Base-by-base conservation (phyloP, 139 green algal species). In the Yamagishiella unicocca region DNA sequence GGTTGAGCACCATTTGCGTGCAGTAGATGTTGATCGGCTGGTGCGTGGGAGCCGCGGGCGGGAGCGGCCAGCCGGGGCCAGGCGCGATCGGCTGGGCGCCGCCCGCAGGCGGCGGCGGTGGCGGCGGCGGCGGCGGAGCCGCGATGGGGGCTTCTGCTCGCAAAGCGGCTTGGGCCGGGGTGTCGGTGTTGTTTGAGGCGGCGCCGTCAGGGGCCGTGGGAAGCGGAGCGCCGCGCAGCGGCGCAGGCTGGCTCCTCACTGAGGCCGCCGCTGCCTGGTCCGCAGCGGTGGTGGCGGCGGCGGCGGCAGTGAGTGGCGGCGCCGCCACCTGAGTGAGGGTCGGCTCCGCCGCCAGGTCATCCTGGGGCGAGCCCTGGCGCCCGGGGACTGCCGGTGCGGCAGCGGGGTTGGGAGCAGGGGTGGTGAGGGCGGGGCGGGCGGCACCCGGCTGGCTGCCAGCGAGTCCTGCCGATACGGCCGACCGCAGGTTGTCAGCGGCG, bases 1-100 rank as follows among this genome's bases (percentile, higher is more conserved):
- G 64, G 33, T 86, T 77, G 21, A 86, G 80, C 5, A 86, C 80
- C 62, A 86, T 62, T 64, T 86, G 80, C 25, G 80, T 78, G 66
- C 80, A 86, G 80, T 78, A 86, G 62, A 86, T 86, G 7, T 77
- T 35, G 80, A 86, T 86, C 27, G 62, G 10, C 80, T 86, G 80
- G 2, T 71, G 24, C 22, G n/a, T 1, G 4, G 35, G 75, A 3
- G 75, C 31, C 31, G 4, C 29, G 31, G 46, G 22, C 3, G 43
- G 43, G n/a, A n/a, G n/a, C n/a, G n/a, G n/a, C n/a, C n/a, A n/a
- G n/a, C n/a, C n/a, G n/a, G n/a, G n/a, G n/a, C n/a, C n/a, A n/a
- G n/a, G n/a, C n/a, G n/a, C n/a, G n/a, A n/a, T n/a, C n/a, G n/a
- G n/a, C n/a, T n/a, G n/a, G n/a, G n/a, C n/a, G n/a, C n/a, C n/a